Evolutionary conservation across 805 yeast species (phyloP), one percentile per base, ranked within the genome.

Genomic region (Nakazawaea laoshanensis): DNA sequence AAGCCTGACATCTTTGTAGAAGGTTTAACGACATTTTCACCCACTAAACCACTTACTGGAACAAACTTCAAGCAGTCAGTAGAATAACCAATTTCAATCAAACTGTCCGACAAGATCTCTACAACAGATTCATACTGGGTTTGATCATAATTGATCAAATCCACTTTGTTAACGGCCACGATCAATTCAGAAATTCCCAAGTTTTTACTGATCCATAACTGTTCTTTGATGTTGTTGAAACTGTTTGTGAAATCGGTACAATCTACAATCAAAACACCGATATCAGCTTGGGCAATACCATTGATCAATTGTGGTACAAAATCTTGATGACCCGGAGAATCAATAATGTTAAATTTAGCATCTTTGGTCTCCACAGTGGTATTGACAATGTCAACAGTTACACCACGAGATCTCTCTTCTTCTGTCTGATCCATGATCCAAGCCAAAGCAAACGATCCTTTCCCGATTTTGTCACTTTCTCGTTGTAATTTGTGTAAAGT

Each of bases 261-360:
- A 50, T 84, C 94, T 13, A 83, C 73, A 8, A 83, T 84, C 24
- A 82, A 60, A 12, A 83, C 60, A 0, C 88, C 88, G 27, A 77
- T 52, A 46, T 83, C 92, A 0, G 92, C 88, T 46, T 80, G 87
- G 3, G 81, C 59, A 1, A 83, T 80, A 19, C 94, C 94, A 19
- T 84, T 81, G 43, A 83, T 81, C 86, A 83, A 80, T 45, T 80
- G 84, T 4, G 94, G 94, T 20, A 83, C 82, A 52, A 79, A 83
- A 47, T 83, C 92, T 39, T 67, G 65, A 53, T 83, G 94, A 0
- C 94, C 94, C 0, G 94, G 94, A 1, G 94, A 87, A 57, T 83
- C 94, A 35, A 83, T 73, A 4, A 86, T 77, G 1, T 85, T 76
- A 49, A 77, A 80, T 30, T 65, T 55, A 5, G 75, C 63, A 3